Base-by-base conservation (phyloP, 1,139 yeast genomes). In the Trichomonascaceae sp. region DNA sequence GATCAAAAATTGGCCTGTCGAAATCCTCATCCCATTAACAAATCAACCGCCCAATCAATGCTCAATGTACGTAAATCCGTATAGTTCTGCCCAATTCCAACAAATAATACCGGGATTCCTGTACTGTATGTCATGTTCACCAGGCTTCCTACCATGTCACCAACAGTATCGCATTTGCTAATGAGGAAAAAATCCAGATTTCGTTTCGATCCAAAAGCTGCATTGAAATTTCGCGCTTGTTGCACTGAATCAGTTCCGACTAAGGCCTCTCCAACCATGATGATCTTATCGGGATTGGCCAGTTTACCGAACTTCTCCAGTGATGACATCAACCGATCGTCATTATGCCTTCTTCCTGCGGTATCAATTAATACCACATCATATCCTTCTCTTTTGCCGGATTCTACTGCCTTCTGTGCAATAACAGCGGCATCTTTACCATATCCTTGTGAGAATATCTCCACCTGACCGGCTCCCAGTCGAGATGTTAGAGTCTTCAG, bases 101-200 rank as follows among this genome's bases (percentile, higher is more conserved):
- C 95, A 72, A 93, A 93, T 61, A 93, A 75, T 47, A 93, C 95
- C 0, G 99, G 99, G 19, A 93, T 95, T 44, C 90, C 90, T 0
- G 99, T 93, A 3, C 97, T 93, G 77, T 87, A 88, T 1, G 95
- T 96, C 96, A 93, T 89, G 70, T 93, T 91, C 32, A 93, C 96
- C 90, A 95, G 88, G 0, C 96, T 84, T 20, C 99, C 99, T 43
- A 93, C 87, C 80, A 93, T 78, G 63, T 91, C 97, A 19, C 99
- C 99, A 27, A 93, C 99, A 0, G 99, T 93, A 68, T 93, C 99
- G 63, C 96, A 95, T 70, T 93, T 93, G 51, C 96, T 87, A 48
- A 93, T 87, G 58, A 93, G 85, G 73, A 95, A 93, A 66, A 93
- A 95, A 69, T 93, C 98, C 54, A 93, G 75, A 51, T 81, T 79